Base-by-base conservation (phyloP, 352 stramenopile genomes). In the Phytophthora cactorum region DNA sequence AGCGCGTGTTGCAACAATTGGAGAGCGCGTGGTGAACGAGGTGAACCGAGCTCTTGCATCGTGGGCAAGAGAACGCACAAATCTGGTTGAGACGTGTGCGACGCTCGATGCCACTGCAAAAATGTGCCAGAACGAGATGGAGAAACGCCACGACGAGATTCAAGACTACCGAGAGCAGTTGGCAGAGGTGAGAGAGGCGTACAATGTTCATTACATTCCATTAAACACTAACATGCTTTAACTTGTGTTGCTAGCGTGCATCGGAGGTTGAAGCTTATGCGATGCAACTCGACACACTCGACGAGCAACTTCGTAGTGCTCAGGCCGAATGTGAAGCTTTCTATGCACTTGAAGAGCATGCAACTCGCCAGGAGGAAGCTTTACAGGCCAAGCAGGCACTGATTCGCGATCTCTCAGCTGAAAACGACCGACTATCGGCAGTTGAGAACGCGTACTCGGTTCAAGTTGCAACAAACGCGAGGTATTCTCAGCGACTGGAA, bases 61-160 rank as follows among this genome's bases (percentile, higher is more conserved):
- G 1, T 89, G 80, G 78, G 15, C 51, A n/a, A 63, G 70, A 1
- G 78, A 89, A 28, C 74, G 74, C 4, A 36, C 46, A 5, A 76
- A 85, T 36, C 41, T 87, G 12, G 28, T 75, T 0, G 60, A 59
- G 3, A 66, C 80, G 1, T 75, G 68, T 41, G 29, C 68, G 11
- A 56, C 60, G n/a, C 50, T 89, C 22, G 61, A 88, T 28, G 54
- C 63, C 3, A 77, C 81, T 0, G 64, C 66, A 28, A 43, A 28
- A 15, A 36, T 79, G 32, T 88, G 77, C 17, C 67, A 75, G 36
- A 10, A 68, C 2, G 77, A 81, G 44, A 78, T 86, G 68, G 52
- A 72, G 4, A 77, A 78, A 39, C 58, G 76, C 31, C 76, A 86
- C 27, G 46, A 61, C 0, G 59, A 75, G 25, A 39, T 77, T 41